Percentiles rank a stretch among this genome's conserved stretches.
These are phyloP conservation scores for Dipteronia dyeriana DNA, from an alignment of 345 rosid genomes.

Conservation along the genomic window DNA sequence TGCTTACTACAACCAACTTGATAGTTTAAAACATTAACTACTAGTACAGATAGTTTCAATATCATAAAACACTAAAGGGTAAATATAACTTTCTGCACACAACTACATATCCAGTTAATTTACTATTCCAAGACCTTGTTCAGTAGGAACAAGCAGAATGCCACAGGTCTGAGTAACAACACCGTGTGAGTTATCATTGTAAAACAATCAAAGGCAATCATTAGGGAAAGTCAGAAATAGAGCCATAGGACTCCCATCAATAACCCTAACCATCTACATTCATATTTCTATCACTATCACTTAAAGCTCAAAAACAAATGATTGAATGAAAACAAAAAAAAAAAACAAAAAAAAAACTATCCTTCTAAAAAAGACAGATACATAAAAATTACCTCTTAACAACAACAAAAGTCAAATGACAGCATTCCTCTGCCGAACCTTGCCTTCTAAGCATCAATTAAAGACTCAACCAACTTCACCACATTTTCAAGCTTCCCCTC, in stretches of 20 bases:
- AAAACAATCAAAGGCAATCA: background rate
- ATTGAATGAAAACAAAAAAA: background rate
- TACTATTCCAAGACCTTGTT: background rate
- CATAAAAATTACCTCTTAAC: background rate
- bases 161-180: background rate
- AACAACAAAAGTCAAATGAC: slow-evolving; percentile 43
- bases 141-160: background rate
- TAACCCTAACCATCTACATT: background rate
- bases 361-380: background rate
- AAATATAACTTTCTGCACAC: background rate
- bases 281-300: background rate
- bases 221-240: background rate
- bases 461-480: slow-evolving; percentile 60
- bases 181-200: background rate
- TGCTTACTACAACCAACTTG: background rate
- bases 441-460: slow-evolving; percentile 92
- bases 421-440: slow-evolving; percentile 62
- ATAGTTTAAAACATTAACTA: background rate
- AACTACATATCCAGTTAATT: background rate
- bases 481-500: slow-evolving; percentile 80
- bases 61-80: background rate
- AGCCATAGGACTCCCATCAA: background rate
- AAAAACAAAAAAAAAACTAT: no score
- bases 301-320: background rate
- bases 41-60: background rate